Percentiles rank a stretch among this genome's conserved stretches.
Conservation (phyloP, 1,284 basidiomycete genomes). For the Golubevia pallescens region DNA sequence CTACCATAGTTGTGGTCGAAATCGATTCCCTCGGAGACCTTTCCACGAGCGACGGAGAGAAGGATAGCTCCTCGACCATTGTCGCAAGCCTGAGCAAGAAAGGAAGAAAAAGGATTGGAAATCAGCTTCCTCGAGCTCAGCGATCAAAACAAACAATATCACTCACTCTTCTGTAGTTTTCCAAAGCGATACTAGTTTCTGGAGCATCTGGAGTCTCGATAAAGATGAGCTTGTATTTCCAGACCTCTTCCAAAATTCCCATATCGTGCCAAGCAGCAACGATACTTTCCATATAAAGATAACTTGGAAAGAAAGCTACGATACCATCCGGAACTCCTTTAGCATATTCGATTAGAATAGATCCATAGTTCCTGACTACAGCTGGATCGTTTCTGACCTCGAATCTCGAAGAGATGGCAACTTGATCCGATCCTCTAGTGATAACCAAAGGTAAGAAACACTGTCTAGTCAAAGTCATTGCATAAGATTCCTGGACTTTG, state of each 20-base stretch:
- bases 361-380: constrained; percentile 61
- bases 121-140: neutral
- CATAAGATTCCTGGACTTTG: constrained; percentile 59
- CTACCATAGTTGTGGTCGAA: constrained; percentile 64
- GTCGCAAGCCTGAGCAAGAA: constrained; percentile 41
- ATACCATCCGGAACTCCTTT: constrained; percentile 61
- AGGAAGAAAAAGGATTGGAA: neutral
- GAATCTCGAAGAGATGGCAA: constrained; percentile 61
- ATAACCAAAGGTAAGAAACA: constrained; percentile 63
- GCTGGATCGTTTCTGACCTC: constrained; percentile 63
- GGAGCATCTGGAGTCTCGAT: constrained; percentile 64
- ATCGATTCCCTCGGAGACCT: constrained; percentile 63
- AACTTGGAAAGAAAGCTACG: constrained; percentile 63
- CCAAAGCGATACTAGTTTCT: constrained; percentile 59
- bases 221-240: constrained; percentile 65
- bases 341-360: constrained; percentile 60
- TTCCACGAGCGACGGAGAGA: constrained; percentile 59
- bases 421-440: constrained; percentile 60
- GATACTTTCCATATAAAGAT: constrained; percentile 64
- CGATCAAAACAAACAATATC: neutral
- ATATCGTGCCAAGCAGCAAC: constrained; percentile 65
- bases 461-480: constrained; percentile 62
- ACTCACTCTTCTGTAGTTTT: constrained; percentile 48
- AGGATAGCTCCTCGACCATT: constrained; percentile 62
- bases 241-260: constrained; percentile 63